phyloP scores from a whole-genome alignment of 1,284 basidiomycete genomes.

The Cutaneotrichosporon dermatis region DNA sequence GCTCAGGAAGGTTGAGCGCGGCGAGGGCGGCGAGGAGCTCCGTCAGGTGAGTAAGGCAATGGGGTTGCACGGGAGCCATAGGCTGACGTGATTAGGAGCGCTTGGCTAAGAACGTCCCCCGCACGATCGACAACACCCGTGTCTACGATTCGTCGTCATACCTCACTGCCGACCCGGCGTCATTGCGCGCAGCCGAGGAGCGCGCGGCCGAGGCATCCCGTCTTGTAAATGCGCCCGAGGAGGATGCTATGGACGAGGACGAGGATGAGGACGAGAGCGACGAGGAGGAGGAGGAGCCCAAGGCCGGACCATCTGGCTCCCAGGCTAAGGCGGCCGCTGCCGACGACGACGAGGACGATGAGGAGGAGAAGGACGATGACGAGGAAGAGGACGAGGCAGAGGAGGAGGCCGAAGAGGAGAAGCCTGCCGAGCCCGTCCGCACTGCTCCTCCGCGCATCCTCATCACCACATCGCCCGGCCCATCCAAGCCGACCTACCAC shows the following conservation, averaged over 20 bases:
- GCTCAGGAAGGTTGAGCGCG: conserved; percentile 42
- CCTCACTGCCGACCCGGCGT: conserved; percentile 63
- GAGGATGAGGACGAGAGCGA: conserved; percentile 26
- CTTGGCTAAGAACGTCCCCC: conserved; percentile 75
- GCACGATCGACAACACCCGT: conserved; percentile 89
- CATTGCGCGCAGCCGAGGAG: conserved; percentile 36
- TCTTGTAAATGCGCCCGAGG: conserved; percentile 24
- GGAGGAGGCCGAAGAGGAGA: conserved; percentile 19
- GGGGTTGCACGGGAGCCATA: too few species aligned
- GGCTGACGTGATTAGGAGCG: conserved; percentile 59
- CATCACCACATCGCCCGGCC: conserved; percentile 83
- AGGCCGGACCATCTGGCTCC: conserved; percentile 39
- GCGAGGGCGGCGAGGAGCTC: conserved; percentile 36
- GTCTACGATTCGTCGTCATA: conserved; percentile 77
- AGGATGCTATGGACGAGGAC: conserved; percentile 15
- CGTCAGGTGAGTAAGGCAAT: conserved; percentile 28
- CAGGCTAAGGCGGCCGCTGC: conserved; percentile 13
- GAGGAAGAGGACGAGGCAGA: conserved; percentile 17
- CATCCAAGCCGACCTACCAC: conserved; percentile 74
- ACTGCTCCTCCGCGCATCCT: conserved; percentile 74
- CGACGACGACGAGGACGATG: conserved; percentile 55
- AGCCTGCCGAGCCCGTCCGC: conserved; percentile 40
- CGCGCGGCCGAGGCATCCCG: conserved; percentile 37
- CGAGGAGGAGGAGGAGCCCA: conserved; percentile 47
- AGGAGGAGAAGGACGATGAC: conserved; percentile 64